These are phyloP conservation scores for Cryptosporidium sp. DNA, from an alignment of 169 alveolate species.

Conservation along the genomic window DNA sequence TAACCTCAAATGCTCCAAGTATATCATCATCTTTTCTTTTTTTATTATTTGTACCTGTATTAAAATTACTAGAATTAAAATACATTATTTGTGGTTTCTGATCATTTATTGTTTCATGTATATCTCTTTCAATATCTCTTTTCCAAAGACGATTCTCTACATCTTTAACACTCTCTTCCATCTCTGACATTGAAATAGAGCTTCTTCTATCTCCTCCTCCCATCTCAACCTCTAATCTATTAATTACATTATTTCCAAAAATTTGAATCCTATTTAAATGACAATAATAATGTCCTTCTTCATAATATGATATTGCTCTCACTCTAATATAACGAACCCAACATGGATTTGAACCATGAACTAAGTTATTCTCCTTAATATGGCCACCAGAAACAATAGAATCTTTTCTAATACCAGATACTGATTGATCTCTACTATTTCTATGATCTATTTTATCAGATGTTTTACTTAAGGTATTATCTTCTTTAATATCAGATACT, in stretches of 20 bases:
- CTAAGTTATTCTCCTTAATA: slow-evolving; percentile 17
- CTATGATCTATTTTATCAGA: background rate
- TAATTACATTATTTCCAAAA: slow-evolving; percentile 68
- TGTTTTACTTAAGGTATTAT: background rate
- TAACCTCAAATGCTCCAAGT: background rate
- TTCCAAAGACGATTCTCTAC: slow-evolving; percentile 50
- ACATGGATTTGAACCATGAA: slow-evolving; percentile 54
- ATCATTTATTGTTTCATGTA: slow-evolving; percentile 1
- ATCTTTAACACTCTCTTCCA: slow-evolving; percentile 68
- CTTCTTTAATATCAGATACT: slow-evolving; percentile 10
- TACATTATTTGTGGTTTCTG: slow-evolving; percentile 2
- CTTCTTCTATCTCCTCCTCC: slow-evolving; percentile 63
- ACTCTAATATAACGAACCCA: slow-evolving; percentile 68
- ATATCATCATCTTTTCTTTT: background rate
- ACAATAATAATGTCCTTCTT: slow-evolving; percentile 73
- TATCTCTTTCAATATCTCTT: slow-evolving; percentile 28
- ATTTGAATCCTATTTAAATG: slow-evolving; percentile 53
- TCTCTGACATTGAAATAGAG: slow-evolving; percentile 35
- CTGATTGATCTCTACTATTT: background rate
- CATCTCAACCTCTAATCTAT: slow-evolving; percentile 51
- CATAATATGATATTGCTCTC: slow-evolving; percentile 52
- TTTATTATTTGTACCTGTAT: background rate
- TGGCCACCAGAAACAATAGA: background rate
- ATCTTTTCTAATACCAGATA: background rate
- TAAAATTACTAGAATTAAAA: background rate